Base-by-base conservation (phyloP, 257 asterid species). In the Handroanthus guayacan region DNA sequence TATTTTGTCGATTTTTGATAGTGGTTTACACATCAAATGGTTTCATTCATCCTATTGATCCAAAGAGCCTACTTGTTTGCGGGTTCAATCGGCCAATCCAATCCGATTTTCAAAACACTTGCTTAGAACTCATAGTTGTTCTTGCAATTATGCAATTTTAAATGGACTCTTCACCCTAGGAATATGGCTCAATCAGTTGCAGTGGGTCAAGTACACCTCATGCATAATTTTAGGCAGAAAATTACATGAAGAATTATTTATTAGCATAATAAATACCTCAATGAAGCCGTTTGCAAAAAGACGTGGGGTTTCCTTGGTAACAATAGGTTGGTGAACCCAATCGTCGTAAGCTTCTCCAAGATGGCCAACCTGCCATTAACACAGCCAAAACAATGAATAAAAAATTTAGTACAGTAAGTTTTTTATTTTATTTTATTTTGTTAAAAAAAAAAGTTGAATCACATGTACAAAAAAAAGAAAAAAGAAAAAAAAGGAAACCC, bases 341-440 rank as follows among this genome's bases (percentile, higher is more conserved):
- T 88, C 90, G 20, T 92, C 89, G 55, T 92, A 92, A 74, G 82
- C 84, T 81, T 88, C 93, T 74, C 97, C 95, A 84, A 90, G 97
- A 86, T 86, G 85, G 90, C 97, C 97, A 74, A 89, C 97, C 95
- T 92, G 78, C 61, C 36, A 75, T 58, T 41, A 64, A 67, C 54
- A 62, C 76, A 84, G 31, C 31, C 31, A 25, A 25, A 25, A 25
- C 31, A 25, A 0, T 25, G 31, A 25, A 25, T 25, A 25, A 25
- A 25, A 25, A 25, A 25, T 25, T 25, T 25, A 25, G 31, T 25
- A 25, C 31, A 25, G 0, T 25, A 25, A 25, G 1, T 25, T 25
- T 25, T 25, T 25, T 25, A 25, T 50, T 69, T 25, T 25, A 1
- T 25, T 25, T 25, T 25, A 25, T 50, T 69, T 25, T 25, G 31